Base-by-base conservation (phyloP, 371 early-diverging fungal genomes). In the Entomophthora muscae region DNA sequence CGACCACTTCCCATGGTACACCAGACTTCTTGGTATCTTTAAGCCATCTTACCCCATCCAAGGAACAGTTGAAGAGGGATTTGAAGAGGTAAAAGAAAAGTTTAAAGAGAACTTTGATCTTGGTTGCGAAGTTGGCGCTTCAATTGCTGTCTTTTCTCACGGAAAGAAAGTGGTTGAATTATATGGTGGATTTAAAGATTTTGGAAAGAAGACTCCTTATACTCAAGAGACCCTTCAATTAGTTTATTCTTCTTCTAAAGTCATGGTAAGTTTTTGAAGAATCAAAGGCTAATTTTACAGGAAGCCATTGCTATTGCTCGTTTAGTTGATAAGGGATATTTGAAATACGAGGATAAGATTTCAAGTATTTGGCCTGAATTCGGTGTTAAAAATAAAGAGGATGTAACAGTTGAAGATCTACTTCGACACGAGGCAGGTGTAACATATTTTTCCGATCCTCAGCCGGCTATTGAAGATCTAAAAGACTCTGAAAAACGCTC, bases 291-390 rank as follows among this genome's bases (percentile, higher is more conserved):
- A 30, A 75, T 86, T 31, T 63, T 55, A 55, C 21, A 55, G 55
- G 55, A 55, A 55, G 10, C 61, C 21, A 29, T 85, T 30, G 75
- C 81, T 1, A 68, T 85, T 27, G 78, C 84, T 3, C 74, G 78
- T 24, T 66, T 86, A 27, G 82, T 86, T 10, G 80, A 81, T 10
- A 67, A 78, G 65, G 82, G 81, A 12, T 57, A 71, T 10, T 57
- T 89, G 7, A 65, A 73, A 10, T 83, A 83, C 66, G 71, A 78
- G 53, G 73, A 75, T 61, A 69, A 66, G 30, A 74, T 89, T 32
- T 61, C 77, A 5, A 72, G 70, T 7, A 82, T 83, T 65, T 89
- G 89, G 89, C 86, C 89, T 1, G 86, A 86, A 64, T 88, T 88
- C 68, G 82, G 80, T 17, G 76, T 78, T 64, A 82, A 82, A 22